Base-by-base conservation (phyloP, 495 filamentous ascomycete genomes). In the Penicillium turbatum region DNA sequence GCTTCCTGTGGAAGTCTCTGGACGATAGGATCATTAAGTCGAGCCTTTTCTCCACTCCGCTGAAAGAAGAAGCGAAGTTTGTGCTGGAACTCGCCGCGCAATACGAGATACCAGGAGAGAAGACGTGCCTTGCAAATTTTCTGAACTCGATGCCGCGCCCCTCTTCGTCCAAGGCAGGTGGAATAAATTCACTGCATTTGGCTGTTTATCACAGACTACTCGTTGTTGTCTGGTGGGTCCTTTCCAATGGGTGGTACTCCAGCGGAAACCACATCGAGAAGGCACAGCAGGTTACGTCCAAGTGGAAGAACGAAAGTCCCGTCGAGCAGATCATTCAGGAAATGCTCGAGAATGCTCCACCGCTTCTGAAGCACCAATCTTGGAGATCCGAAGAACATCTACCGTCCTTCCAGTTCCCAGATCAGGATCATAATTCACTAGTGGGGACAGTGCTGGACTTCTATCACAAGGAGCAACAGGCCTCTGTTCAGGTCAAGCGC, bases 181-280 rank as follows among this genome's bases (percentile, higher is more conserved):
- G 5, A 1, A 21, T 10, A 17, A 43, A 40, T 39, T 0, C 53
- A 7, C 24, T 60, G 11, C 40, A 56, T 5, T 44, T 60, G 16
- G 40, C 46, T 12, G 48, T 60, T 1, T 34, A 51, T 16, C 38
- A 43, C 35, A 15, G 47, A 39, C 37, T 17, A 11, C 46, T 53
- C 5, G 16, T 48, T 11, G 57, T 46, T 2, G 34, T 60, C 39
- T 60, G 57, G 57, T 60, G 57, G 52, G 48, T 60, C 27, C 52
- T 60, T 29, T 60, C 57, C 24, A 55, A 46, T 24, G 53, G 57
- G 1, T 16, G 34, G 5, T 60, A 60, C 34, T 16, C 46, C 9
- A 46, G 29, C 1, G 48, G 51, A 31, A 55, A n/a, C 24, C 37
- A 60, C 42, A 55, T 60, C 12, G 47, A 53, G 17, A 36, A 46